Percentiles rank a stretch among this genome's conserved stretches.
phyloP scores from a whole-genome alignment of 495 filamentous ascomycete genomes.

The Aspergillus nanangensis region DNA sequence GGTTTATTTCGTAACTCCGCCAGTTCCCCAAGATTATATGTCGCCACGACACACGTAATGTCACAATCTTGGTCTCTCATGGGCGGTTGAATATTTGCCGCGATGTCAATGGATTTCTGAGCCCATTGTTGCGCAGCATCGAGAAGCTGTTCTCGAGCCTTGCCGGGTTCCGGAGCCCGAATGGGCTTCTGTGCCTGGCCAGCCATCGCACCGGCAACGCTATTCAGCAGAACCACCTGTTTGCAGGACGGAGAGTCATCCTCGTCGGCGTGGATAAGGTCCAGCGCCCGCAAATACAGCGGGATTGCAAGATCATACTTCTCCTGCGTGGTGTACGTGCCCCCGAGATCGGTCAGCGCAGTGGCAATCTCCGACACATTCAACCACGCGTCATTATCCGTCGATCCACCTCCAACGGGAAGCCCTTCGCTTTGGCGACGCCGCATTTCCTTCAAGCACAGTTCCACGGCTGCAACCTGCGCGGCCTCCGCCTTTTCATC shows the following conservation, averaged over 20 bases:
- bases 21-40: conserved; percentile 80
- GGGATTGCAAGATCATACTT: conserved; percentile 77
- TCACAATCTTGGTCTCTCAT: conserved; percentile 79
- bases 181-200: conserved; percentile 22
- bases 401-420: conserved; percentile 34
- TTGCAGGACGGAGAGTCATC: conserved; percentile 55
- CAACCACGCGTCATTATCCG: conserved; percentile 69
- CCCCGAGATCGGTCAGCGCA: conserved; percentile 63
- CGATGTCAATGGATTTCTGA: conserved; percentile 62
- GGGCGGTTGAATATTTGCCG: conserved; percentile 48
- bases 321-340: conserved; percentile 63
- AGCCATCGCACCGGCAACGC: conserved; percentile 30
- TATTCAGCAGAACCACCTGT: conserved; percentile 58
- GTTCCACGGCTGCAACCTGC: conserved; percentile 79
- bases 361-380: conserved; percentile 65
- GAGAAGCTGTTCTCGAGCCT: conserved; percentile 48
- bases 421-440: conserved; percentile 59
- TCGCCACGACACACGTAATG: conserved; percentile 76
- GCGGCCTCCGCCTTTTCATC: conserved; percentile 64
- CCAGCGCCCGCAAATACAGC: conserved; percentile 80
- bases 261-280: conserved; percentile 42
- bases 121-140: conserved; percentile 69
- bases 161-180: conserved; percentile 41
- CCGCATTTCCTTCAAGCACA: conserved; percentile 66
- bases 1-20: conserved; percentile 63